Conservation (phyloP, 1,139 yeast species). For the Protomyces inouyei region DNA sequence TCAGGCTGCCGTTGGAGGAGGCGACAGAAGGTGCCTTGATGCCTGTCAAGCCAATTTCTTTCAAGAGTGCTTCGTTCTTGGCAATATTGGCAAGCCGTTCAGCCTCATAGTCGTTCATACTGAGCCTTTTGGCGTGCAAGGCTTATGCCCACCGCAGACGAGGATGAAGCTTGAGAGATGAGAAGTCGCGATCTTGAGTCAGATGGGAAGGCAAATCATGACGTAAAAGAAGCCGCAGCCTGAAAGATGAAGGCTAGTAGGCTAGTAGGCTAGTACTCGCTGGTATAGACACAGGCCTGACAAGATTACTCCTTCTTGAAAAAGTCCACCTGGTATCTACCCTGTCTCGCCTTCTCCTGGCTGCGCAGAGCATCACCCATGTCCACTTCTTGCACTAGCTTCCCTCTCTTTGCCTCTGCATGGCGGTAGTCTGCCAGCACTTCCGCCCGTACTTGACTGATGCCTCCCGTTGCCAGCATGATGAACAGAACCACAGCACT, state of each 20-base stretch:
- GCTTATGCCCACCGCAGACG: too few species aligned
- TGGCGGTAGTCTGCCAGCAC: neutral
- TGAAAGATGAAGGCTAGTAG: neutral
- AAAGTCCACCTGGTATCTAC: neutral
- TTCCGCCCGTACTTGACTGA: conserved; percentile 12
- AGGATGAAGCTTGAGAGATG: too few species aligned
- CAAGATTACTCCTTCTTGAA: neutral
- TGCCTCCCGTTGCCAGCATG: conserved; percentile 17
- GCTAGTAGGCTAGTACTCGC: too few species aligned
- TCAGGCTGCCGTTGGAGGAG: conserved; percentile 9
- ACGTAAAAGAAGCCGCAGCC: neutral
- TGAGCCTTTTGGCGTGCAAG: neutral
- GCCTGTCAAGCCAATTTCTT: conserved; percentile 22
- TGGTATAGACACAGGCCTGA: too few species aligned
- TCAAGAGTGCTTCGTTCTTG: conserved; percentile 50
- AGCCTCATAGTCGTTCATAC: conserved; percentile 50
- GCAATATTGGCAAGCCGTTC: conserved; percentile 61
- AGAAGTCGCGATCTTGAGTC: neutral
- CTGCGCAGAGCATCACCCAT: neutral
- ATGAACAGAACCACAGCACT: conserved; percentile 9
- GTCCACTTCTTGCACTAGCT: neutral
- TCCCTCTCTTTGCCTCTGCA: neutral
- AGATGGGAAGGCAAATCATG: neutral
- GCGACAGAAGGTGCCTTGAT: conserved; percentile 38
- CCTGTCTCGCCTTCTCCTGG: neutral